Base-by-base conservation (phyloP, 75 land plant species). In the Isoetes taiwanensis region DNA sequence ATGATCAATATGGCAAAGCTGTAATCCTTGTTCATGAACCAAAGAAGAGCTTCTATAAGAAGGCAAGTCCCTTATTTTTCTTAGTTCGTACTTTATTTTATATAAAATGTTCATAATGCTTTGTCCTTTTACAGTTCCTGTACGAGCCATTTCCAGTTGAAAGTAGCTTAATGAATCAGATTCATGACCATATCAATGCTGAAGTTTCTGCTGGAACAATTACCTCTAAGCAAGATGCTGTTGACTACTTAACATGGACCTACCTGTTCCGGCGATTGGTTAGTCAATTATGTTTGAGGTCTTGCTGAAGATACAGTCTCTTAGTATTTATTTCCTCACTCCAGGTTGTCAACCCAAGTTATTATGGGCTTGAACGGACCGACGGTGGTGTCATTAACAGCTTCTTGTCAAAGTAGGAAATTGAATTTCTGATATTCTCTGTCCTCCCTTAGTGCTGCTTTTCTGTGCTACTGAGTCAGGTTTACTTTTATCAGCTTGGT, bases 131-230 rank as follows among this genome's bases (percentile, higher is more conserved):
- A 40, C 81, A 91, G 97, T 91, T 91, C 55, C 64, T 91, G 23
- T 91, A 91, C 71, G 97, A 91, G 46, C 95, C 97, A 58, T 91
- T 91, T 54, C 97, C 97, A 16, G 97, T 91, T 30, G 97, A 91
- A 61, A 91, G 97, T 64, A 87, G 78, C 62, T 72, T 91, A 63
- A 69, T 78, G 50, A 80, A 87, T 48, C 83, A 83, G 30, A 60
- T 91, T 63, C 95, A 91, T 56, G 76, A 91, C 67, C 88, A 91
- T 34, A 62, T 91, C 37, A 91, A 91, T 70, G 97, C 97, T 12
- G 97, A 91, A 70, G 75, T 91, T 55, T 79, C 78, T 61, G 77
- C 95, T 59, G 85, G 85, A 11, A 87, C 95, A 25, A 91, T 91
- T 61, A 54, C 75, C 29, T 72, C 74, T 37, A 91, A 91, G 56